These are phyloP conservation scores for Suillus variegatus DNA, from an alignment of 768 basidiomycete species.

Conservation along the genomic window DNA sequence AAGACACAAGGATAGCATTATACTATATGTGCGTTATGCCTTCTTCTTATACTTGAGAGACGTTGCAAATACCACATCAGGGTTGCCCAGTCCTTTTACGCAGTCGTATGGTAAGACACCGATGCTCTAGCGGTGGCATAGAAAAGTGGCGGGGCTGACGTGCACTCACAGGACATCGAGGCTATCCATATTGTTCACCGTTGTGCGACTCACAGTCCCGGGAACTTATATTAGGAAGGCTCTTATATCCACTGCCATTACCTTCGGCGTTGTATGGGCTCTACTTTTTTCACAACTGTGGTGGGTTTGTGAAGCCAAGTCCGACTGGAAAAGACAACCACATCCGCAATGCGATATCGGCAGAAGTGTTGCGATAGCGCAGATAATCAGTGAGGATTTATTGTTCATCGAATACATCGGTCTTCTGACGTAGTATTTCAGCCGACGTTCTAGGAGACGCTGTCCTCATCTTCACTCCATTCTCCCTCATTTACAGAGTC, in stretches of 20 bases:
- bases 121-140: not conserved
- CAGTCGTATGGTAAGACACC: not conserved
- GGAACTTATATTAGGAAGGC: not conserved
- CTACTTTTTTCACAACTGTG: not conserved
- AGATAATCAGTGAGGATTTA: not conserved
- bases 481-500: conserved; percentile 45
- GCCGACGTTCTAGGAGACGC: conserved; percentile 51
- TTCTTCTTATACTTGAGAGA: not conserved
- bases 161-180: not conserved
- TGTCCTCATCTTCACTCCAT: conserved; percentile 47
- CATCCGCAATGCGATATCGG: not conserved
- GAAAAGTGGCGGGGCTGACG: not conserved
- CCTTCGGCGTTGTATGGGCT: not conserved
- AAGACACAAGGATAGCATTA: not conserved
- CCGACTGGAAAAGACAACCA: not conserved
- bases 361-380: not conserved
- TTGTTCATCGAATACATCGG: not conserved
- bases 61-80: not conserved
- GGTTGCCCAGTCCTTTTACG: not conserved
- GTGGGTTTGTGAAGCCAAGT: not conserved
- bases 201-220: not conserved
- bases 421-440: conserved; percentile 18
- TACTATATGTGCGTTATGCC: not conserved
- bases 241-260: not conserved
- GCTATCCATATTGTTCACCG: not conserved